Evolutionary conservation across 169 alveolate genomes (phyloP), one percentile per base, ranked within the genome.

Genomic region (Plasmodium coatneyi): DNA sequence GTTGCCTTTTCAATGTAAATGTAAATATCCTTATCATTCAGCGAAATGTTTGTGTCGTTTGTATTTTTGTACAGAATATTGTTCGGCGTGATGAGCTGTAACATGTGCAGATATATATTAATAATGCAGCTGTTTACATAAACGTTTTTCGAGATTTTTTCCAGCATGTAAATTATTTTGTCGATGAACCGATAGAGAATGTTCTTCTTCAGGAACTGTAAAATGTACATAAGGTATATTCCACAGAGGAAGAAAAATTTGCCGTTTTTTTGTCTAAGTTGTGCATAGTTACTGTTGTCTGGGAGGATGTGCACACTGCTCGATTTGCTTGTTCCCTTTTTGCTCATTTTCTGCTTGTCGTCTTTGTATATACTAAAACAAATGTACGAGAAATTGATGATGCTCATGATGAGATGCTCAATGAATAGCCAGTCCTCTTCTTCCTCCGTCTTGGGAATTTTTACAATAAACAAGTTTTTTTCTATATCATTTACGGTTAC

Each of bases 1-100:
- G 95, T 91, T 19, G 95, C 95, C 84, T 91, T 91, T 54, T 91
- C 95, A 46, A 91, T 74, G 70, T 91, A 91, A 43, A 91, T 91
- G 71, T 91, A 91, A 49, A 91, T 91, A 52, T 91, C 95, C 71
- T 91, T 91, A 81, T 91, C 95, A 39, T 80, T 91, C 71, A 91
- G 41, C 25, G 95, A 80, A 39, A 91, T 91, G 56, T 91, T 91
- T 32, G 92, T 82, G 60, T 91, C 81, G 56, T 91, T 91, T 71
- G 95, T 81, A 91, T 91, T 91, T 71, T 91, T 91, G 70, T 80
- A 91, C 76, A 91, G 76, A 32, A 91, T 91, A 54, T 91, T 80
- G 41, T 80, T 91, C 1, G 95, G 95, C 5, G 92, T 91, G 22
- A 91, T 91, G 78, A 91, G 74, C 46, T 91, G 95, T 28, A 91